Conservation (phyloP, 2,329 filamentous ascomycete genomes). For the Monosporascus sp. region DNA sequence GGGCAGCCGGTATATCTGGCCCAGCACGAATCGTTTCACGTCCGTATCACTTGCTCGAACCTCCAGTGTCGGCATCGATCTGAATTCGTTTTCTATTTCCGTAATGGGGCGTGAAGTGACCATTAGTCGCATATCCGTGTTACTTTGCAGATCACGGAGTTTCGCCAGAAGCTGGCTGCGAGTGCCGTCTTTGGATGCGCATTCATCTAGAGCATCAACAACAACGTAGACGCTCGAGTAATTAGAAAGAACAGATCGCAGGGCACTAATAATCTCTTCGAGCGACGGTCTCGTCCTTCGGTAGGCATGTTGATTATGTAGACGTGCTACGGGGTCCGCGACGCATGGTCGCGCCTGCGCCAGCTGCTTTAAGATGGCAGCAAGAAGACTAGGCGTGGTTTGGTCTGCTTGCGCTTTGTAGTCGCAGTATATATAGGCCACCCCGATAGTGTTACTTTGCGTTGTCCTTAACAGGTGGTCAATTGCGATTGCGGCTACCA, state of each 20-base stretch:
- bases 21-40: constrained; percentile 21
- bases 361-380: constrained; percentile 34
- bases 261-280: constrained; percentile 10
- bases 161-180: constrained; percentile 6
- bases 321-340: constrained; percentile 16
- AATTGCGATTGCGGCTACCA: constrained; percentile 36
- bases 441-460: constrained; percentile 17
- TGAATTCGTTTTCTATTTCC: constrained; percentile 8
- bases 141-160: constrained; percentile 6
- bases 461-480: constrained; percentile 21
- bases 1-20: constrained; percentile 12
- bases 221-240: constrained; percentile 19
- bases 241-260: constrained; percentile 7
- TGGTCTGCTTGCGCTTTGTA: constrained; percentile 34
- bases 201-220: constrained; percentile 16
- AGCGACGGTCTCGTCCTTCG: constrained; percentile 17
- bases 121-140: constrained; percentile 6
- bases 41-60: constrained; percentile 26
- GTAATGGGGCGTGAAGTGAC: constrained; percentile 12
- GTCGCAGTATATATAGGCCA: constrained; percentile 44
- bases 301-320: constrained; percentile 19
- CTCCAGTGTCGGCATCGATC: constrained; percentile 11
- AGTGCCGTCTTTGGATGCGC: constrained; percentile 1
- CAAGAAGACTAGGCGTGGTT: constrained; percentile 24
- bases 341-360: constrained; percentile 12